phyloP scores from a whole-genome alignment of 2,329 filamentous ascomycete genomes.

The Endoconidiophora polonica region DNA sequence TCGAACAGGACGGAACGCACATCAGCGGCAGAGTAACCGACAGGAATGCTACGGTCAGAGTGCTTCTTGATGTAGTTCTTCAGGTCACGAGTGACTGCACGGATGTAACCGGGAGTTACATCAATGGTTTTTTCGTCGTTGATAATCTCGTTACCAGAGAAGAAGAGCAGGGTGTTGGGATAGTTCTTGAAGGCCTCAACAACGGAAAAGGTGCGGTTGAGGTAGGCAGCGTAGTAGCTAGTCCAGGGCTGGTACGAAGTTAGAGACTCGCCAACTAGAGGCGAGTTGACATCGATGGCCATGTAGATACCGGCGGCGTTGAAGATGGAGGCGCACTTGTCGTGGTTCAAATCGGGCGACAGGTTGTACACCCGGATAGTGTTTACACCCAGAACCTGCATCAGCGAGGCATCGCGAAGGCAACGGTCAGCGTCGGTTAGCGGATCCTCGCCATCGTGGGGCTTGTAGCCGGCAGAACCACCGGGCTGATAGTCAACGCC shows the following conservation, averaged over 20 bases:
- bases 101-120: conserved; percentile 50
- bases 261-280: conserved; percentile 40
- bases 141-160: conserved; percentile 67
- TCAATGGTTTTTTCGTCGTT: conserved; percentile 44
- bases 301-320: conserved; percentile 54
- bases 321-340: conserved; percentile 50
- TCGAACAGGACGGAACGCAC: conserved; percentile 58
- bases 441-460: conserved; percentile 36
- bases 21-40: conserved; percentile 69
- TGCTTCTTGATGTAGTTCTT: conserved; percentile 67
- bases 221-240: conserved; percentile 41
- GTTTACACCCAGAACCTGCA: conserved; percentile 49
- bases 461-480: conserved; percentile 45
- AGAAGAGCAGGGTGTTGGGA: conserved; percentile 54
- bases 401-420: conserved; percentile 46
- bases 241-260: conserved; percentile 38
- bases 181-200: conserved; percentile 52
- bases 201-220: conserved; percentile 50
- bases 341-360: conserved; percentile 48
- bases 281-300: conserved; percentile 53
- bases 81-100: conserved; percentile 61
- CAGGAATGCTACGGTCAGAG: conserved; percentile 50
- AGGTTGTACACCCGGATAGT: conserved; percentile 55
- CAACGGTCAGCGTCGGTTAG: conserved; percentile 42
- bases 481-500: conserved; percentile 55